Evolutionary conservation across 345 rosid species (phyloP).

Genomic region (Noccaea bulbosa): DNA sequence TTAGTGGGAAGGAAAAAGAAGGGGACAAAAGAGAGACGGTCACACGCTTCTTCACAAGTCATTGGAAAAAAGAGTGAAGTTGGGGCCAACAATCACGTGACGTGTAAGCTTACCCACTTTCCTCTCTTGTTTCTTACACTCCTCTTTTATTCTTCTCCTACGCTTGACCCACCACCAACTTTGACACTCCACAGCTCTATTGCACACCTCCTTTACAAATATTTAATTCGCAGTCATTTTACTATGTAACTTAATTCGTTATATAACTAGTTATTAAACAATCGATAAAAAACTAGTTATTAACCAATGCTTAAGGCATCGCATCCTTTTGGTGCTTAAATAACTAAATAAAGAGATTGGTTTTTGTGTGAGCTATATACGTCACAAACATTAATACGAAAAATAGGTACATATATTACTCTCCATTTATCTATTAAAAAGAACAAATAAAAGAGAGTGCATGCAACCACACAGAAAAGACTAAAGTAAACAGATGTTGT

Average conservation of each 20-base stretch:
- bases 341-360: neutral
- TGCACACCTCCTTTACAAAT: neutral
- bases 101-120: constrained; percentile 21
- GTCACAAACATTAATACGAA: constrained; percentile 2
- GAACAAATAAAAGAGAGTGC: neutral
- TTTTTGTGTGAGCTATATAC: neutral
- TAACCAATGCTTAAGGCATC: neutral
- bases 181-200: constrained; percentile 30
- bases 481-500: constrained; percentile 25
- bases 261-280: neutral
- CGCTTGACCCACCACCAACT: constrained; percentile 26
- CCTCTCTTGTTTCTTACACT: constrained; percentile 32
- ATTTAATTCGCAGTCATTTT: neutral
- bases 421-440: neutral
- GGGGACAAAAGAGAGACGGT: neutral
- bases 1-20: neutral
- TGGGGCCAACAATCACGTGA: constrained; percentile 1
- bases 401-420: neutral
- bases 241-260: neutral
- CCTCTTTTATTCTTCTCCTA: constrained; percentile 16
- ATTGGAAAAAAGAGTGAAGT: constrained; percentile 26
- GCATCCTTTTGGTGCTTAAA: neutral
- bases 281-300: neutral
- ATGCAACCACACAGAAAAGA: neutral
- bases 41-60: constrained; percentile 30